Conservation (phyloP, 169 alveolate species). For the Plasmodium fragile region DNA sequence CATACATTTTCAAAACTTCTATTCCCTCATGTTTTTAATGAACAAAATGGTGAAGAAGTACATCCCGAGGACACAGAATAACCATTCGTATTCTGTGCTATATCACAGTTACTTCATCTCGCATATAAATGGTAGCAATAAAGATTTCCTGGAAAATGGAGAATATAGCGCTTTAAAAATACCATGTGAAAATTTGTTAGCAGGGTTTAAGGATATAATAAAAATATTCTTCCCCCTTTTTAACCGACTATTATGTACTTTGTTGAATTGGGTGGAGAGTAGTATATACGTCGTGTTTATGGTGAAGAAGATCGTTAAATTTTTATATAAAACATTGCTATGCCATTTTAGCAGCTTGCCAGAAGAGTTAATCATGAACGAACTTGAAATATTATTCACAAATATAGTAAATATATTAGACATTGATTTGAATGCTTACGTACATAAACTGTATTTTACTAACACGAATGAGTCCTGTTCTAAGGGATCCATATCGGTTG, state of each 20-base stretch:
- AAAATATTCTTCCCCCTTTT: constrained; percentile 44
- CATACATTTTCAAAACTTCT: constrained; percentile 44
- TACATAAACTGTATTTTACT: constrained; percentile 47
- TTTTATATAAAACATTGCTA: constrained; percentile 39
- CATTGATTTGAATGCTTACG: constrained; percentile 39
- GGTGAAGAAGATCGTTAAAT: constrained; percentile 37
- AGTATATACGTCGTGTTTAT: constrained; percentile 35
- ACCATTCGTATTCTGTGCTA: constrained; percentile 20
- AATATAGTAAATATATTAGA: constrained; percentile 64
- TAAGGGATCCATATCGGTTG: constrained; percentile 16
- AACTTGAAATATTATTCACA: constrained; percentile 36
- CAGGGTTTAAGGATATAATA: constrained; percentile 65
- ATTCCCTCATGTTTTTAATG: constrained; percentile 42
- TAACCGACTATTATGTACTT: constrained; percentile 23
- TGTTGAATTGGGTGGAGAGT: constrained; percentile 16
- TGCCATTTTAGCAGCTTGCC: constrained; percentile 43
- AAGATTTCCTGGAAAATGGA: constrained; percentile 30
- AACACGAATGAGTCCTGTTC: neutral
- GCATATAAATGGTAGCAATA: constrained; percentile 45
- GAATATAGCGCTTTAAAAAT: constrained; percentile 41
- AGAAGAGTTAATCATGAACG: constrained; percentile 40
- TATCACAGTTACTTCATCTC: constrained; percentile 55
- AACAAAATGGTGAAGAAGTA: constrained; percentile 61
- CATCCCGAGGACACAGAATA: constrained; percentile 12
- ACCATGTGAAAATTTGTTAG: constrained; percentile 73